phyloP scores from a whole-genome alignment of 208 protist species.

The Acanthamoeba triangularis region DNA sequence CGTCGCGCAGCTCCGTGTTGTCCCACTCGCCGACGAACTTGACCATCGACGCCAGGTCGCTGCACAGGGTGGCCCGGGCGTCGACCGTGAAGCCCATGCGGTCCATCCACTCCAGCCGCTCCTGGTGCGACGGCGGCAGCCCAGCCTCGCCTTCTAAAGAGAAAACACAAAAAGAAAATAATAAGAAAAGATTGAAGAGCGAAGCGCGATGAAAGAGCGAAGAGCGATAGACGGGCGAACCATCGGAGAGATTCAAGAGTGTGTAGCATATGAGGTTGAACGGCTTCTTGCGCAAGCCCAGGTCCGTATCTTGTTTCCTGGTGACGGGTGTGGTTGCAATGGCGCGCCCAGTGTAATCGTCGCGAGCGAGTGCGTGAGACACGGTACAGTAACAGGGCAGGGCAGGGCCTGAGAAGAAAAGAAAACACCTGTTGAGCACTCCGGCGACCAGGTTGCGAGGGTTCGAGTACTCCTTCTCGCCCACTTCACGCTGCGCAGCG shows the following conservation, averaged over 20 bases:
- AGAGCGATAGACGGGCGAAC: neutral
- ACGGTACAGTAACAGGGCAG: neutral
- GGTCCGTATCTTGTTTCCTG: neutral
- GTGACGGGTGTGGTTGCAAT: neutral
- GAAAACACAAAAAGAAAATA: neutral
- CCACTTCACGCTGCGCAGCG: slow-evolving; percentile 3
- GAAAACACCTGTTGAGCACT: slow-evolving; percentile 66
- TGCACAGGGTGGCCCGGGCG: neutral
- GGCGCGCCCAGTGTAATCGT: too few species aligned
- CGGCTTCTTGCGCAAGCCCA: neutral
- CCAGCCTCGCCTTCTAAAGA: neutral
- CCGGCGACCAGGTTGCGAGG: slow-evolving; percentile 85
- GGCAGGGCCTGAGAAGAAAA: neutral
- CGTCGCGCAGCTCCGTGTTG: neutral
- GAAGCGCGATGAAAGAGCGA: neutral
- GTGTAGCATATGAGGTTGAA: slow-evolving; percentile 45
- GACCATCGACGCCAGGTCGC: neutral
- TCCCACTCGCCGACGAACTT: slow-evolving; percentile 48
- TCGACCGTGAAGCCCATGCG: slow-evolving; percentile 22
- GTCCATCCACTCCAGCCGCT: neutral
- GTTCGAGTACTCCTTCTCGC: slow-evolving; percentile 76
- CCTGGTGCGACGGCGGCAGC: neutral
- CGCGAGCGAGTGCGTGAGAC: neutral
- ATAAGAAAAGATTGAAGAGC: neutral
- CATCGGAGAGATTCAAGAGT: neutral